These are phyloP conservation scores for Castanopsis chinensis DNA, from an alignment of 306 rosid species.

Conservation along the genomic window DNA sequence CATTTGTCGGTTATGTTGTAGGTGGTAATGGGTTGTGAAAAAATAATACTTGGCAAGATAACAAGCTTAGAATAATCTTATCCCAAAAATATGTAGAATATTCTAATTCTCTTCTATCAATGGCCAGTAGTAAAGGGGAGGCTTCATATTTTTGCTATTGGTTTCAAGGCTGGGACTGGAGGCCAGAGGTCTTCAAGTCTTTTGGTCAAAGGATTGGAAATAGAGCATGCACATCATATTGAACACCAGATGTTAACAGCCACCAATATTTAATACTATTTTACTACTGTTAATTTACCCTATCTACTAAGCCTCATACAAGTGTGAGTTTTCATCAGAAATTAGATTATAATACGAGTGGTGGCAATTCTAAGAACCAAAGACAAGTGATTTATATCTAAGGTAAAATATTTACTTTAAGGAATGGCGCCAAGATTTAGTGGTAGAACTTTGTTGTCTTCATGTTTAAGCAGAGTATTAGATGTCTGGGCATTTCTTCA, in stretches of 20 bases:
- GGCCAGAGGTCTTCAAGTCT: neutral
- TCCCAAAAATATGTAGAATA: neutral
- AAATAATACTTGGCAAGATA: neutral
- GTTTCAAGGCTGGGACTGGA: neutral
- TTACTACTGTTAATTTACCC: neutral
- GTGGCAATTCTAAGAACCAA: neutral
- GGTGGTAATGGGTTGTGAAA: slow-evolving; percentile 30
- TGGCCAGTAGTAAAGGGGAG: neutral
- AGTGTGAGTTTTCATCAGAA: neutral
- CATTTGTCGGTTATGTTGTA: slow-evolving; percentile 7
- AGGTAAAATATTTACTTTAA: neutral
- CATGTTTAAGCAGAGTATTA: neutral
- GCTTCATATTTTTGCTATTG: neutral
- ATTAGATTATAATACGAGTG: neutral
- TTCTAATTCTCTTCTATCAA: neutral
- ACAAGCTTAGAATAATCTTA: neutral
- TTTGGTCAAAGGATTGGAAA: neutral
- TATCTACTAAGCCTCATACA: neutral
- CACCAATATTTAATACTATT: neutral
- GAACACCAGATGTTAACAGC: neutral
- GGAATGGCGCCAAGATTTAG: neutral
- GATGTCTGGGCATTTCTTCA: neutral
- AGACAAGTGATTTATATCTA: neutral
- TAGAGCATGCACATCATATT: neutral
- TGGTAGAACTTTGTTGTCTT: neutral